phyloP scores from a whole-genome alignment of 805 yeast species.

The Kodamaea kakaduensis region DNA sequence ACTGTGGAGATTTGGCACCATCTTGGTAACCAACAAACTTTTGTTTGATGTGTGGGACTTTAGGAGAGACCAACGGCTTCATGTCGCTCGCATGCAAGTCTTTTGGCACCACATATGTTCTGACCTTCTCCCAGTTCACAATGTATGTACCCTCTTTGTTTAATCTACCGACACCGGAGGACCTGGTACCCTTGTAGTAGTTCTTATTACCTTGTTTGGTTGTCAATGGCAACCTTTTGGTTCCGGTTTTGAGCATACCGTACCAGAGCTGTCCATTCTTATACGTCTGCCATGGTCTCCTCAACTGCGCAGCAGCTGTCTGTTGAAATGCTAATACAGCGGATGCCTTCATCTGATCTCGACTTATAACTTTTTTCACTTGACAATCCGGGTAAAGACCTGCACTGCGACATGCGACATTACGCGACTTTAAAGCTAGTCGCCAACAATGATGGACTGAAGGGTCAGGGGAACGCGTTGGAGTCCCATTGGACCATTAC shows the following conservation, averaged over 20 bases:
- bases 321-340: constrained; percentile 39
- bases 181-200: constrained; percentile 93
- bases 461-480: not conserved
- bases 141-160: constrained; percentile 71
- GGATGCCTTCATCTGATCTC: constrained; percentile 58
- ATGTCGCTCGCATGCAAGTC: constrained; percentile 36
- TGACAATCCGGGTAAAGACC: not conserved
- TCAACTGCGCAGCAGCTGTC: constrained; percentile 41
- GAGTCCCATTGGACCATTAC: too few species aligned
- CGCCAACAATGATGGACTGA: not conserved
- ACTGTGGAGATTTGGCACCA: constrained; percentile 70
- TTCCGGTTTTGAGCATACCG: constrained; percentile 73
- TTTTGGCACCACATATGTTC: constrained; percentile 84
- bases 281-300: constrained; percentile 87
- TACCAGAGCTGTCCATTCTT: constrained; percentile 82
- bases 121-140: constrained; percentile 78
- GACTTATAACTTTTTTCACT: too few species aligned
- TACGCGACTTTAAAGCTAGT: too few species aligned
- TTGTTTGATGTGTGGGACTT: constrained; percentile 66
- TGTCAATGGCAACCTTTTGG: constrained; percentile 77
- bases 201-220: constrained; percentile 94
- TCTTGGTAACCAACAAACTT: constrained; percentile 63
- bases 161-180: constrained; percentile 85
- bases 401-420: not conserved
- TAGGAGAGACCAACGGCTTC: constrained; percentile 75